Percentiles rank a stretch among this genome's conserved stretches.
Conservation (phyloP, 2,329 filamentous ascomycete genomes). For the Colletotrichum phormii region DNA sequence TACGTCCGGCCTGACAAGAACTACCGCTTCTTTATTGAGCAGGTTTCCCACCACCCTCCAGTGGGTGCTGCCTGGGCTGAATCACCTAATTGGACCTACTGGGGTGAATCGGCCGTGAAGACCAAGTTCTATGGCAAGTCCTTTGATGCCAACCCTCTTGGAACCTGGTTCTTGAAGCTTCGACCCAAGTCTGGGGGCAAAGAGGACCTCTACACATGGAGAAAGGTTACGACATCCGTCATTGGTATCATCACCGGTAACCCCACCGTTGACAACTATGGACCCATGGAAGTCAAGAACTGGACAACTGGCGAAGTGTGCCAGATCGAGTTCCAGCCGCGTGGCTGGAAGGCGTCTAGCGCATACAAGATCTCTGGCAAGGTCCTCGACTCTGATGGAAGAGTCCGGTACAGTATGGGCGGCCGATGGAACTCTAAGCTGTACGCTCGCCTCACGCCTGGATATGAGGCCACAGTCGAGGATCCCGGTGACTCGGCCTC, state of each 20-base stretch:
- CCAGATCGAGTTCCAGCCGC: slow-evolving; percentile 89
- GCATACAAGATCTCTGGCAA: slow-evolving; percentile 91
- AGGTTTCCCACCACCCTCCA: slow-evolving; percentile 97
- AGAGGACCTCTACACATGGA: slow-evolving; percentile 96
- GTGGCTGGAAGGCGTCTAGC: slow-evolving; percentile 94
- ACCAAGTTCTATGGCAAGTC: slow-evolving; percentile 98
- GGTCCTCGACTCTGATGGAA: slow-evolving; percentile 82
- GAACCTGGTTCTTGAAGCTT: slow-evolving; percentile 94
- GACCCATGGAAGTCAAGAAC: slow-evolving; percentile 96
- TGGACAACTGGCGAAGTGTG: slow-evolving; percentile 95
- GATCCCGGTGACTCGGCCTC: slow-evolving; percentile 59
- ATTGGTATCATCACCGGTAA: slow-evolving; percentile 98
- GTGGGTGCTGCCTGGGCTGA: slow-evolving; percentile 95
- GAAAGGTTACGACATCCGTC: slow-evolving; percentile 98
- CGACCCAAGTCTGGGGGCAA: slow-evolving; percentile 80
- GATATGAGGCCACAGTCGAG: slow-evolving; percentile 81
- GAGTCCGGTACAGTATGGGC: slow-evolving; percentile 88
- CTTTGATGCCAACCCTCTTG: slow-evolving; percentile 95
- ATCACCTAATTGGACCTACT: slow-evolving; percentile 95
- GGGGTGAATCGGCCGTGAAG: slow-evolving; percentile 93
- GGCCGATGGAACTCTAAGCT: slow-evolving; percentile 98
- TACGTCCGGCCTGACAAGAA: slow-evolving; percentile 96
- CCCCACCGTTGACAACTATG: slow-evolving; percentile 97
- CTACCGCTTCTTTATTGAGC: slow-evolving; percentile 98
- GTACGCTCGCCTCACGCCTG: slow-evolving; percentile 92